Evolutionary conservation across 2,329 filamentous ascomycete genomes (phyloP).

Genomic region (Pleomassaria siparia): DNA sequence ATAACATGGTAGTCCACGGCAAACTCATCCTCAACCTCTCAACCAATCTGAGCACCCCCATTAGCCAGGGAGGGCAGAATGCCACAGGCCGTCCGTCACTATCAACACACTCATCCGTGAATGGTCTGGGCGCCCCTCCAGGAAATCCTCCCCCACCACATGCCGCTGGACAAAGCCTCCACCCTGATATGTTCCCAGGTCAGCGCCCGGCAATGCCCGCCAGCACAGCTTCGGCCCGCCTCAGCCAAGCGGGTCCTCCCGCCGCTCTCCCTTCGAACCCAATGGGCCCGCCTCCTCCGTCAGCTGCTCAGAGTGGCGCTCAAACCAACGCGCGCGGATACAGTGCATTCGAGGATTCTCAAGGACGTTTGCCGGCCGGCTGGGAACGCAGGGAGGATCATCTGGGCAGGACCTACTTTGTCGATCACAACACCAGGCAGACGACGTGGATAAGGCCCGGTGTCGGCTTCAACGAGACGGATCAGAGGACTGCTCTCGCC

Average conservation of each 20-base stretch:
- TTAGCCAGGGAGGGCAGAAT: slow-evolving; percentile 53
- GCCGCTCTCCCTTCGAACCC: slow-evolving; percentile 44
- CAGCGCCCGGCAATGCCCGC: slow-evolving; percentile 26
- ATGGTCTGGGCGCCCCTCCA: slow-evolving; percentile 37
- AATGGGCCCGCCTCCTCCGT: slow-evolving; percentile 40
- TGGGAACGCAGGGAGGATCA: slow-evolving; percentile 98
- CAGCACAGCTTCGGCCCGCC: slow-evolving; percentile 28
- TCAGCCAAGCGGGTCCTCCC: slow-evolving; percentile 32
- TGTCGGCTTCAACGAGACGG: slow-evolving; percentile 72
- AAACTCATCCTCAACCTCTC: slow-evolving; percentile 97
- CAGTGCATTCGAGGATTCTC: slow-evolving; percentile 95
- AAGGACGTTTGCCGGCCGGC: slow-evolving; percentile 85
- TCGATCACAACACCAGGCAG: slow-evolving; percentile 94
- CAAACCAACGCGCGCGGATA: slow-evolving; percentile 56
- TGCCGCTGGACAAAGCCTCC: slow-evolving; percentile 42
- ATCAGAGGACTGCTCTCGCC: slow-evolving; percentile 78
- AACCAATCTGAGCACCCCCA: slow-evolving; percentile 77
- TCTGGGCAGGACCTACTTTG: slow-evolving; percentile 92
- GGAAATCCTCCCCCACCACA: slow-evolving; percentile 43
- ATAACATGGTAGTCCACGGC: slow-evolving; percentile 95
- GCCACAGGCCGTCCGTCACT: slow-evolving; percentile 44
- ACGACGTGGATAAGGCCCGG: slow-evolving; percentile 95
- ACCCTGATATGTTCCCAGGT: slow-evolving; percentile 41
- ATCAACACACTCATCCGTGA: slow-evolving; percentile 40
- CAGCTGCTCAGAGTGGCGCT: slow-evolving; percentile 30